phyloP scores from a whole-genome alignment of 1,284 basidiomycete genomes.

The Pholiota adiposa region DNA sequence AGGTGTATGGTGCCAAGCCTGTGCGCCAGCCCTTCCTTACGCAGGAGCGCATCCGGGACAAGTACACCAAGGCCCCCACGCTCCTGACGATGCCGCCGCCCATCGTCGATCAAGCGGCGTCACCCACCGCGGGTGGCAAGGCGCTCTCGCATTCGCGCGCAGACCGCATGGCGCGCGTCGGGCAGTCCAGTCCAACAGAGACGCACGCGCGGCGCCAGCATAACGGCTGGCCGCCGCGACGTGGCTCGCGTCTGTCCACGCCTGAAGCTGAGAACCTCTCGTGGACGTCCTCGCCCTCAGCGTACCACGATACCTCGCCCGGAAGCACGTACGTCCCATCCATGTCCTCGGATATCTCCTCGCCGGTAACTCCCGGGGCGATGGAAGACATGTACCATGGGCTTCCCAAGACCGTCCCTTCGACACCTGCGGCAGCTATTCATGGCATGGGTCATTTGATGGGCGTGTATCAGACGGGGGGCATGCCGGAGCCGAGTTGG shows the following conservation, averaged over 20 bases:
- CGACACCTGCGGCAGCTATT: slow-evolving; percentile 13
- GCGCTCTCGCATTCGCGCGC: slow-evolving; percentile 34
- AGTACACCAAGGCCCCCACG: slow-evolving; percentile 28
- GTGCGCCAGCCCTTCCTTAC: slow-evolving; percentile 54
- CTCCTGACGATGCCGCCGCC: slow-evolving; percentile 29
- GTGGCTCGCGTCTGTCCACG: slow-evolving; percentile 37
- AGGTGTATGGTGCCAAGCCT: slow-evolving; percentile 57
- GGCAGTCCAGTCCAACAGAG: slow-evolving; percentile 40
- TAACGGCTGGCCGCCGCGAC: slow-evolving; percentile 29
- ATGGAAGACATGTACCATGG: slow-evolving; percentile 26
- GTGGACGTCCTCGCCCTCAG: slow-evolving; percentile 20
- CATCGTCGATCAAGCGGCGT: slow-evolving; percentile 22
- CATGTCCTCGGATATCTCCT: slow-evolving; percentile 24
- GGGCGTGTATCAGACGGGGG: slow-evolving; percentile 15
- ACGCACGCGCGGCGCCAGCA: slow-evolving; percentile 30
- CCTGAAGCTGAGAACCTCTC: slow-evolving; percentile 22
- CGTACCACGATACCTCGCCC: slow-evolving; percentile 29
- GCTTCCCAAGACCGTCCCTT: slow-evolving; percentile 8
- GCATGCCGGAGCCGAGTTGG: slow-evolving; percentile 16
- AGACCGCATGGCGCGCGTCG: slow-evolving; percentile 36
- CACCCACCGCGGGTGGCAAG: slow-evolving; percentile 33
- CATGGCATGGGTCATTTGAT: slow-evolving; percentile 12
- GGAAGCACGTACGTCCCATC: slow-evolving; percentile 34
- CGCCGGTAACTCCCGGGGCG: slow-evolving; percentile 31
- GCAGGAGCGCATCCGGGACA: slow-evolving; percentile 42